A percentile compares a stretch with the other conserved stretches of the same genome.
Evolutionary conservation across 2,329 filamentous ascomycete species (phyloP).

Genomic region (Coleophoma cylindrospora): DNA sequence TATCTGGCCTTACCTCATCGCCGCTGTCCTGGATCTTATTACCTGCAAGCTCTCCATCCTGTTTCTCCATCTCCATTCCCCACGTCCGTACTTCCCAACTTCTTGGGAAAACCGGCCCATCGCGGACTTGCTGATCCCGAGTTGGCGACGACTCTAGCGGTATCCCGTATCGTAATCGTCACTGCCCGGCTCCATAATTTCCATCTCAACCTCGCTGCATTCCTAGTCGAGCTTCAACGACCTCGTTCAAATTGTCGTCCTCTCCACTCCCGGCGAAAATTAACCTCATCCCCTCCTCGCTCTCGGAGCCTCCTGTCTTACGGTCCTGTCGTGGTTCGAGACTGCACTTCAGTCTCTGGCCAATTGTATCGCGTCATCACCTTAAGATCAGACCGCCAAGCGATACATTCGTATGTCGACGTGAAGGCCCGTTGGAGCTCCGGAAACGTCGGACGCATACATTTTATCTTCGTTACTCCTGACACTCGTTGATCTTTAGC

Average conservation of each 20-base stretch:
- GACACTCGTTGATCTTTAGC: slow-evolving; percentile 12
- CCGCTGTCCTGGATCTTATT: too few species aligned
- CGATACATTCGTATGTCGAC: slow-evolving; percentile 8
- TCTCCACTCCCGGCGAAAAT: background rate
- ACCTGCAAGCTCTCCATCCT: too few species aligned
- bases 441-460: slow-evolving; percentile 16
- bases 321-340: background rate
- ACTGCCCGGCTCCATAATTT: background rate
- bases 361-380: background rate
- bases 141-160: too few species aligned
- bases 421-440: slow-evolving; percentile 4
- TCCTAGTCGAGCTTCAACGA: too few species aligned
- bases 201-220: too few species aligned
- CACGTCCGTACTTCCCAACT: too few species aligned
- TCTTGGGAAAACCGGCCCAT: too few species aligned
- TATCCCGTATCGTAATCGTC: background rate
- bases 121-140: too few species aligned
- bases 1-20: too few species aligned
- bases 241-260: too few species aligned
- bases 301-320: background rate
- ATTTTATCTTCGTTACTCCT: slow-evolving; percentile 1
- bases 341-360: background rate
- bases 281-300: background rate
- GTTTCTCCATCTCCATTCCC: too few species aligned
- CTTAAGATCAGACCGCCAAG: background rate